Evolutionary conservation across 805 yeast genomes (phyloP).

Genomic region (Cyberlindnera maritima): DNA sequence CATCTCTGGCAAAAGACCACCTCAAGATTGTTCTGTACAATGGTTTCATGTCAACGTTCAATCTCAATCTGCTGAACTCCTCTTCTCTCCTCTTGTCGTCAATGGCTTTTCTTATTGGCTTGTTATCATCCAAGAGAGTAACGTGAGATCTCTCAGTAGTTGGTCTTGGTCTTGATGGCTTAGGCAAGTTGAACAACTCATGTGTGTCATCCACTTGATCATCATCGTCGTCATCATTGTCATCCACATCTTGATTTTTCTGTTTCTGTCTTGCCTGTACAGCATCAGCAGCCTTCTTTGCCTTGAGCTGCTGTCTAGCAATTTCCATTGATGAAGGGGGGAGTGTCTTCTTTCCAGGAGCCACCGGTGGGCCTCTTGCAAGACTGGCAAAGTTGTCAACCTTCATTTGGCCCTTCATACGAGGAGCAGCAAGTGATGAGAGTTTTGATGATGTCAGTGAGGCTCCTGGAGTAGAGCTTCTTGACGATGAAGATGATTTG

Average conservation of each 20-base stretch:
- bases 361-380: constrained; percentile 26
- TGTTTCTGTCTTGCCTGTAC: constrained; percentile 31
- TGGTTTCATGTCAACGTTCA: constrained; percentile 75
- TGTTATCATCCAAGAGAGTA: constrained; percentile 32
- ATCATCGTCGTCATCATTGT: constrained; percentile 31
- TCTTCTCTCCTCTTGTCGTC: constrained; percentile 53
- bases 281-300: constrained; percentile 37
- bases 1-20: constrained; percentile 68
- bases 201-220: constrained; percentile 24
- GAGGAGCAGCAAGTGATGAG: constrained; percentile 10
- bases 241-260: constrained; percentile 7
- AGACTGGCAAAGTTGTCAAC: constrained; percentile 38
- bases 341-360: constrained; percentile 27
- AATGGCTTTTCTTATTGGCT: constrained; percentile 31
- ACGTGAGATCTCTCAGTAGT: constrained; percentile 28
- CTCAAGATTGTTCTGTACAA: constrained; percentile 63
- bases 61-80: constrained; percentile 72
- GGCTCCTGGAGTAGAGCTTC: not conserved
- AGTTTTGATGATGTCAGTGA: constrained; percentile 23
- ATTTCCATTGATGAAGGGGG: constrained; percentile 37
- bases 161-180: constrained; percentile 17
- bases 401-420: constrained; percentile 32
- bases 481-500: not conserved
- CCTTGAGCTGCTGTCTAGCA: constrained; percentile 33
- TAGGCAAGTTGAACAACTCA: constrained; percentile 20